phyloP scores from a whole-genome alignment of 192 early-diverging fungal species.

The Podila minutissima region DNA sequence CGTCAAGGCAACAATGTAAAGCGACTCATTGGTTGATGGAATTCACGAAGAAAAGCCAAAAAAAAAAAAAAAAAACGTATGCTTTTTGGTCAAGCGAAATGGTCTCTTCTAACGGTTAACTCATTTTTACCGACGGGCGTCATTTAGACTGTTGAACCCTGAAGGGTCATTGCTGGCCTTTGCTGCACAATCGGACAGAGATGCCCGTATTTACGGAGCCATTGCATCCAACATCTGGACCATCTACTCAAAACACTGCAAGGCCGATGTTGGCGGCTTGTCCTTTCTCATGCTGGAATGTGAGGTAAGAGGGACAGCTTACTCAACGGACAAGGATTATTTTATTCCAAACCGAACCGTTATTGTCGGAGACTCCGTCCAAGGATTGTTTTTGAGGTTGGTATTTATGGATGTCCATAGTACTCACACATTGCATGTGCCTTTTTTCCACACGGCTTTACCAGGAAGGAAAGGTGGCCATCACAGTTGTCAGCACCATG shows the following conservation, averaged over 20 bases:
- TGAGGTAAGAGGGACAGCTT: constrained; percentile 43
- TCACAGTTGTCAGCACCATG: constrained; percentile 59
- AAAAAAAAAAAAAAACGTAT: no score
- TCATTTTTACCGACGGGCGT: no score
- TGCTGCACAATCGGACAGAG: constrained; percentile 61
- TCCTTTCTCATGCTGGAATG: constrained; percentile 60
- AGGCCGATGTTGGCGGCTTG: constrained; percentile 39
- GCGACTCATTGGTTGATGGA: no score
- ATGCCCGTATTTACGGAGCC: constrained; percentile 65
- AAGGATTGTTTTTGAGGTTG: neutral
- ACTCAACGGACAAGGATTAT: no score
- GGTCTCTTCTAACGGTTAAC: no score
- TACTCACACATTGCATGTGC: neutral
- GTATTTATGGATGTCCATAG: neutral
- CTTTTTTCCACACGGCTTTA: neutral
- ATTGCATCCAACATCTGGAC: constrained; percentile 70
- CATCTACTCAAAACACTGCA: constrained; percentile 59
- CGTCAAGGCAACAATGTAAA: constrained; percentile 63
- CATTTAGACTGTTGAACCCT: constrained; percentile 60
- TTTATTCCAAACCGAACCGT: no score
- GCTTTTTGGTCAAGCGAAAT: no score
- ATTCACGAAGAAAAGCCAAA: no score
- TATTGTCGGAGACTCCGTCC: no score
- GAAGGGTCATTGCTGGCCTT: constrained; percentile 67
- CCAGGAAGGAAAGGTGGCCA: constrained; percentile 58